Base-by-base conservation (phyloP, 148 eudicot genomes). In the Chenopodium album region DNA sequence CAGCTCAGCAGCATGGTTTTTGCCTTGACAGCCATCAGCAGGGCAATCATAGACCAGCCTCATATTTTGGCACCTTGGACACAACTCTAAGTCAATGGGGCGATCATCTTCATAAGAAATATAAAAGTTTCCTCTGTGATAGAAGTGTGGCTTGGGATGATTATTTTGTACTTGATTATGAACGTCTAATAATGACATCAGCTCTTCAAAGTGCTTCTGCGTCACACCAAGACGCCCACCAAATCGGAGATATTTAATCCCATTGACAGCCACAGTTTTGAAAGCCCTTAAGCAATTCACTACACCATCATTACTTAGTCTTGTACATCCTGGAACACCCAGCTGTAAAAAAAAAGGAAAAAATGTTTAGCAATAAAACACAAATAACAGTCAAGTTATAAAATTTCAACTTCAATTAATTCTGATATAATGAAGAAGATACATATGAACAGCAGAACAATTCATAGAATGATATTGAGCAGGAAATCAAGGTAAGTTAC, bases 41-140 rank as follows among this genome's bases (percentile, higher is more conserved):
- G 99, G 92, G 74, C 99, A 94, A 84, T 94, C 97, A 85, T 92
- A 97, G 2, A 94, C 90, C 32, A 94, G 80, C 85, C 89, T 91
- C 72, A 84, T 65, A 50, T 89, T 89, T 77, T 91, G 89, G 85
- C 98, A 97, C 80, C 85, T 85, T 34, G 95, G 97, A 79, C 99
- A 97, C 79, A 76, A 73, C 76, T 92, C 98, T 67, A 97, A 84
- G 85, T 97, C 99, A 29, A 97, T 87, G 7, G 93, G 85, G 32
- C 98, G 95, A 64, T 88, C 90, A 83, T 96, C 98, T 65, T 90
- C 95, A 82, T 71, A 75, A 19, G 86, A 87, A 10, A 87, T 60
- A 84, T 88, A 89, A 7, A 79, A 56, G 65, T 84, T 89, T 28
- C 91, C 91, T 75, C 89, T 77, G 23, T 29, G 81, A 79, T 79